A percentile compares a stretch with the other conserved stretches of the same genome.
These are phyloP conservation scores for Fusarium sp. DNA, from an alignment of 2,329 filamentous ascomycete species.

Conservation along the genomic window DNA sequence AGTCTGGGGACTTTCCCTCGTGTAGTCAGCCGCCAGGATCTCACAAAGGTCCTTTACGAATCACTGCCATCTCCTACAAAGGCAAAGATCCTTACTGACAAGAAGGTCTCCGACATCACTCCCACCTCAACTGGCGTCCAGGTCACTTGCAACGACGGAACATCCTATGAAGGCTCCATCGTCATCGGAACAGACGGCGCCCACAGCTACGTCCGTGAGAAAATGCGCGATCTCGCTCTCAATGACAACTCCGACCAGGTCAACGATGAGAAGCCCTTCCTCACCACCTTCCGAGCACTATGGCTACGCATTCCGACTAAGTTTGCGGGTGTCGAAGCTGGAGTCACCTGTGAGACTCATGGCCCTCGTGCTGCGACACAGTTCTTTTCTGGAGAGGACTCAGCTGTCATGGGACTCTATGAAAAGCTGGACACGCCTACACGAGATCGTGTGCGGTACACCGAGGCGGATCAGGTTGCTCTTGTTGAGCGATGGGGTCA, in stretches of 20 bases:
- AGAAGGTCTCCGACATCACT: slow-evolving; percentile 37
- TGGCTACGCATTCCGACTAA: slow-evolving; percentile 51
- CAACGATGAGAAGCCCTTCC: slow-evolving; percentile 49
- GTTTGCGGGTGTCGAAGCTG: slow-evolving; percentile 26
- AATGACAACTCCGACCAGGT: slow-evolving; percentile 15
- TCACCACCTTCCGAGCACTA: slow-evolving; percentile 50
- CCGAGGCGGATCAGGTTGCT: slow-evolving; percentile 26
- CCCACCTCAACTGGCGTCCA: slow-evolving; percentile 10
- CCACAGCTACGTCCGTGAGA: slow-evolving; percentile 25
- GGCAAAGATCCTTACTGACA: slow-evolving; percentile 14
- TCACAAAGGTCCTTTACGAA: slow-evolving; percentile 52
- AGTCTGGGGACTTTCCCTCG: slow-evolving; percentile 47
- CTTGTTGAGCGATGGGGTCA: slow-evolving; percentile 39
- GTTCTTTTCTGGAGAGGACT: slow-evolving; percentile 34
- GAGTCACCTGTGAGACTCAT: slow-evolving; percentile 51
- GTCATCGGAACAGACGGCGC: slow-evolving; percentile 42
- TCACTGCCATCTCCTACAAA: slow-evolving; percentile 49
- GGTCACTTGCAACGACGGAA: slow-evolving; percentile 40
- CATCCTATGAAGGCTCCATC: slow-evolving; percentile 33
- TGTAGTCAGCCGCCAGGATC: slow-evolving; percentile 53
- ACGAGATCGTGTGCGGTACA: slow-evolving; percentile 26
- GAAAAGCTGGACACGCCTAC: slow-evolving; percentile 38
- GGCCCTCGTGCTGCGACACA: slow-evolving; percentile 32
- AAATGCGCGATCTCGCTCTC: slow-evolving; percentile 48
- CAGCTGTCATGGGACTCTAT: slow-evolving; percentile 34